Base-by-base conservation (phyloP, 257 asterid species). In the Fraxinus excelsior region DNA sequence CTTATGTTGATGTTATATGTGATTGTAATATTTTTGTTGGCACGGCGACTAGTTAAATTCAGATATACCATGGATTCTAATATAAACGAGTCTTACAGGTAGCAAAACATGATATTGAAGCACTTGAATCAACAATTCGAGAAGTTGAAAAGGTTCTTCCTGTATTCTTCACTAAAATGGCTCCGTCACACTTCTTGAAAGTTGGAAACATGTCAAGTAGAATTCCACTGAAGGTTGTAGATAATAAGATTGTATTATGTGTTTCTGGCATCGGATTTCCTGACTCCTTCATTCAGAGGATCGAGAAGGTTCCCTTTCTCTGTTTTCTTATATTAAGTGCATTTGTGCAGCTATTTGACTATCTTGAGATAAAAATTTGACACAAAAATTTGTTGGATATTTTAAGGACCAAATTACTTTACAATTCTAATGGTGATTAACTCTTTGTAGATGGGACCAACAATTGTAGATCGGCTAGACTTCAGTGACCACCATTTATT, bases 401-500 rank as follows among this genome's bases (percentile, higher is more conserved):
- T 74, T 67, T 70, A 62, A 10, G 18, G 35, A 21, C 26, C 18
- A 28, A 19, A 62, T 60, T 49, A 29, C 62, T 37, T 71, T 53
- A 78, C 28, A 44, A 37, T 58, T 66, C 38, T 68, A 79, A 64
- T 76, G 71, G 67, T 83, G 66, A 58, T 70, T 32, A 25, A 72
- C 74, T 74, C 51, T 64, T 81, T 85, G 83, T 94, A 95, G 98
- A 88, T 95, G 97, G 96, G 86, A 75, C 91, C 99, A 5, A 73
- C 79, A 67, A 75, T 84, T 84, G 93, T 90, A 79, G 97, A 90
- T 83, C 87, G 89, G 76, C 71, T 95, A n/a, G 97, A 93, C 79
- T 95, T 90, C 81, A 90, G 92, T 76, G 98, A 95, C 81, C 98
- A 95, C 85, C 96, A 93, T 88, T 77, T 76, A 4, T 93, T 95